Conservation (phyloP, 2,329 filamentous ascomycete species). For the Mollisiaceae sp. region DNA sequence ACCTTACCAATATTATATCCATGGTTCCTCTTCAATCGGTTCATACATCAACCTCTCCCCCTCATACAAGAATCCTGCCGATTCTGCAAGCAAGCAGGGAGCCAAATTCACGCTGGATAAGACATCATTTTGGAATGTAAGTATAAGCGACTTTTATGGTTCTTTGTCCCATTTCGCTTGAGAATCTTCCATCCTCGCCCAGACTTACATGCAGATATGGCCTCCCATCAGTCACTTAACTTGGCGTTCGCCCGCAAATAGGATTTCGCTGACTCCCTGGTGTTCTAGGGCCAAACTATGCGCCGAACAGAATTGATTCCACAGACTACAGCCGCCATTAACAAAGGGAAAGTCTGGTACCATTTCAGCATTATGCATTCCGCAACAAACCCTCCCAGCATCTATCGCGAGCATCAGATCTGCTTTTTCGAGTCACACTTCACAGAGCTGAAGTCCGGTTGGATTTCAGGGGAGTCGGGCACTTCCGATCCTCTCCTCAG, state of each 20-base stretch:
- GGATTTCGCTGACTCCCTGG: not conserved
- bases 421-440: constrained; percentile 72
- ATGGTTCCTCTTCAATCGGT: constrained; percentile 55
- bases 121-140: constrained; percentile 68
- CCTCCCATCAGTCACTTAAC: no score
- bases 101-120: constrained; percentile 69
- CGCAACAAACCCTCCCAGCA: constrained; percentile 63
- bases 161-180: not conserved
- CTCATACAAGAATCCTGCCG: constrained; percentile 56
- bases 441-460: constrained; percentile 75
- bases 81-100: constrained; percentile 65
- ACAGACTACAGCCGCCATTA: constrained; percentile 69
- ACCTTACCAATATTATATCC: constrained; percentile 78
- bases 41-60: constrained; percentile 53
- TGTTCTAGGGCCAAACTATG: constrained; percentile 63
- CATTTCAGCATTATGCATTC: constrained; percentile 71
- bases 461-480: constrained; percentile 54
- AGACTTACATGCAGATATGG: no score
- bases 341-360: constrained; percentile 68
- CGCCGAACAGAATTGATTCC: constrained; percentile 76
- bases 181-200: no score
- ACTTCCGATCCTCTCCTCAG: constrained; percentile 60
- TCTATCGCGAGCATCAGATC: constrained; percentile 70
- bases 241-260: no score
- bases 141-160: not conserved